Evolutionary conservation across 2,329 filamentous ascomycete genomes (phyloP).

Genomic region (Coleophoma eucalyptorum): DNA sequence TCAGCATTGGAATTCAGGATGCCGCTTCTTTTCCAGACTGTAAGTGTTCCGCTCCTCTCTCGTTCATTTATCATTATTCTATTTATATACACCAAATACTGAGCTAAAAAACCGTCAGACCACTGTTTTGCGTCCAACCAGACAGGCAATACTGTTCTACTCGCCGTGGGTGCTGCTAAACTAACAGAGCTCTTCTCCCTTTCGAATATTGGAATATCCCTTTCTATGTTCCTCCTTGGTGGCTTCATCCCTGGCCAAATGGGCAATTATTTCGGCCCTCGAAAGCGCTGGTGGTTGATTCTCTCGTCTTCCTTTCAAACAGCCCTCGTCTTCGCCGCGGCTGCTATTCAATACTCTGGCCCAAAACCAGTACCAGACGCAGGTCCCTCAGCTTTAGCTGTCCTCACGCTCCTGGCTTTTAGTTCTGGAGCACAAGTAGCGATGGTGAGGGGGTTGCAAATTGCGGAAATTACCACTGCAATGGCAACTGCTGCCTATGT

Average conservation of each 20-base stretch:
- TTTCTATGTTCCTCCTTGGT: conserved; percentile 52
- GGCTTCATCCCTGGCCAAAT: conserved; percentile 53
- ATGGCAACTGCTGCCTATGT: conserved; percentile 63
- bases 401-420: conserved; percentile 49
- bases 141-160: conserved; percentile 60
- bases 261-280: conserved; percentile 46
- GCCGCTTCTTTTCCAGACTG: conserved; percentile 55
- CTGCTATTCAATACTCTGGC: conserved; percentile 45
- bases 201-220: conserved; percentile 49
- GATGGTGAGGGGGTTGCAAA: conserved; percentile 46
- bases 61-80: no score
- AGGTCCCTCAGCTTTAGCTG: conserved; percentile 36
- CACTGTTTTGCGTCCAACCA: conserved; percentile 62
- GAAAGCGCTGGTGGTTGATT: conserved; percentile 49
- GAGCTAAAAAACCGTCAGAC: no score
- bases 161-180: conserved; percentile 8
- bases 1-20: conserved; percentile 35
- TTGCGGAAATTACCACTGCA: conserved; percentile 60
- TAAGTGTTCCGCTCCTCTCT: no score
- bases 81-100: no score
- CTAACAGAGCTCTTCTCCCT: conserved; percentile 41
- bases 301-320: conserved; percentile 52
- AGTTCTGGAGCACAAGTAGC: conserved; percentile 57
- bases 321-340: conserved; percentile 47
- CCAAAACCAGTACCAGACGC: conserved; percentile 21